phyloP scores from a whole-genome alignment of 2,329 filamentous ascomycete species.

The Mariannaea sp. region DNA sequence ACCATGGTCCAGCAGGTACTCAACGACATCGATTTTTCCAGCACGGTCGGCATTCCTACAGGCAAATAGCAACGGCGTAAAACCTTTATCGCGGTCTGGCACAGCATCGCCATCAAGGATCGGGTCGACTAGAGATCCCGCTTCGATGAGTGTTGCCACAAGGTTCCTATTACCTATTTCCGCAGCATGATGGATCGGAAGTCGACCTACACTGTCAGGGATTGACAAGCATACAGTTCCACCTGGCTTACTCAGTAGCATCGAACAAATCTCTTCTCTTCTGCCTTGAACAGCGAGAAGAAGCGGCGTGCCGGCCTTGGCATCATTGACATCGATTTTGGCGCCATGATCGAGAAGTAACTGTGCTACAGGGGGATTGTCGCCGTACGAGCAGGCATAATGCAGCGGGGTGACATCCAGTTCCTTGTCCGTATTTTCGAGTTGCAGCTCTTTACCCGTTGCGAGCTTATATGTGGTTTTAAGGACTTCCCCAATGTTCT shows the following conservation, averaged over 20 bases:
- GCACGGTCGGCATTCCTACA: not conserved
- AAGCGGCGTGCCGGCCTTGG: conserved; percentile 4
- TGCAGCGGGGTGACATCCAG: conserved; percentile 13
- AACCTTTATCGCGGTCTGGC: conserved; percentile 4
- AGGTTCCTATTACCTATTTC: not conserved
- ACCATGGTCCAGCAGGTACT: conserved; percentile 13
- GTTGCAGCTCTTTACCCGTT: not conserved
- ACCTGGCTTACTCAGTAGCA: conserved; percentile 6
- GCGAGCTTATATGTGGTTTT: not conserved
- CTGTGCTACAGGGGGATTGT: conserved; percentile 3
- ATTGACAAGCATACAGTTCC: not conserved
- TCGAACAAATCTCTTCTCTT: not conserved
- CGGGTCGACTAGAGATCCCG: conserved; percentile 7
- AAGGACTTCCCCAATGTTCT: conserved; percentile 6
- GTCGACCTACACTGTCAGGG: not conserved
- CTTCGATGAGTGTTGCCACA: conserved; percentile 8
- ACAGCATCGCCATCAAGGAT: conserved; percentile 2
- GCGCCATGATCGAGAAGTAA: conserved; percentile 6
- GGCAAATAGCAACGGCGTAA: conserved; percentile 6
- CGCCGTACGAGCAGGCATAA: conserved; percentile 8
- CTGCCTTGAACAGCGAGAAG: not conserved
- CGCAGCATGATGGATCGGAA: conserved; percentile 9
- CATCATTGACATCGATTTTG: conserved; percentile 4
- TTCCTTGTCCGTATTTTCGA: not conserved
- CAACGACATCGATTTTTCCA: conserved; percentile 4